Conservation (phyloP, 371 early-diverging fungal genomes). For the Zychaea mexicana region DNA sequence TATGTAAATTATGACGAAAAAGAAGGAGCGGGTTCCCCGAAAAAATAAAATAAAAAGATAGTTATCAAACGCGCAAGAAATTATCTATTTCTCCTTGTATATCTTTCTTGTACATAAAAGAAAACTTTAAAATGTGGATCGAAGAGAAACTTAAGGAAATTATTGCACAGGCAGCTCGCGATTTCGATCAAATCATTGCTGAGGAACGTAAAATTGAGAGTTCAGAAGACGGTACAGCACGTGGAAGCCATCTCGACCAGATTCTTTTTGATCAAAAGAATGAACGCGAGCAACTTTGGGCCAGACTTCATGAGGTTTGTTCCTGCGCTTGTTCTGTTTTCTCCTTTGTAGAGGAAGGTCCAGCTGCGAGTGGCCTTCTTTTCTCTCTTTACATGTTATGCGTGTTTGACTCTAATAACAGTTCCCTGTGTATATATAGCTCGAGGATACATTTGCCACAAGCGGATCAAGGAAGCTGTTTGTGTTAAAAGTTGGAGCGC, state of each 20-base stretch:
- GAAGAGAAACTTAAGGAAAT: slow-evolving; percentile 20
- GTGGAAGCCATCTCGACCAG: slow-evolving; percentile 25
- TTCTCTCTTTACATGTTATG: too few relatives aligned
- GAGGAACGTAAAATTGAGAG: slow-evolving; percentile 23
- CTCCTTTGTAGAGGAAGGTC: too few relatives aligned
- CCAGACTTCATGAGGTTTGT: slow-evolving; percentile 29
- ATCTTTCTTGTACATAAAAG: background rate
- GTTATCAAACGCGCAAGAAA: background rate
- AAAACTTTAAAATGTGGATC: slow-evolving; percentile 19
- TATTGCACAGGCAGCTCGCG: slow-evolving; percentile 36
- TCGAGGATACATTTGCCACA: too few relatives aligned
- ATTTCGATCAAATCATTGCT: slow-evolving; percentile 25
- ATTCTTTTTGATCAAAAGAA: slow-evolving; percentile 25
- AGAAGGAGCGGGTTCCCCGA: background rate
- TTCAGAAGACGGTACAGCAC: slow-evolving; percentile 28
- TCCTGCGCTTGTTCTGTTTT: background rate
- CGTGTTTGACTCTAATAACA: too few relatives aligned
- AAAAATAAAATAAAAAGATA: too few relatives aligned
- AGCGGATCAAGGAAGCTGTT: too few relatives aligned
- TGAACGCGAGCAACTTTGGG: slow-evolving; percentile 32
- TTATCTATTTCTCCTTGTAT: background rate
- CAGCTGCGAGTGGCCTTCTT: too few relatives aligned
- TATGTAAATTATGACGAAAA: background rate
- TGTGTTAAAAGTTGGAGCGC: too few relatives aligned
- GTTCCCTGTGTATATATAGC: too few relatives aligned